phyloP scores from a whole-genome alignment of 2,329 filamentous ascomycete species.

The Xylogone sp. region DNA sequence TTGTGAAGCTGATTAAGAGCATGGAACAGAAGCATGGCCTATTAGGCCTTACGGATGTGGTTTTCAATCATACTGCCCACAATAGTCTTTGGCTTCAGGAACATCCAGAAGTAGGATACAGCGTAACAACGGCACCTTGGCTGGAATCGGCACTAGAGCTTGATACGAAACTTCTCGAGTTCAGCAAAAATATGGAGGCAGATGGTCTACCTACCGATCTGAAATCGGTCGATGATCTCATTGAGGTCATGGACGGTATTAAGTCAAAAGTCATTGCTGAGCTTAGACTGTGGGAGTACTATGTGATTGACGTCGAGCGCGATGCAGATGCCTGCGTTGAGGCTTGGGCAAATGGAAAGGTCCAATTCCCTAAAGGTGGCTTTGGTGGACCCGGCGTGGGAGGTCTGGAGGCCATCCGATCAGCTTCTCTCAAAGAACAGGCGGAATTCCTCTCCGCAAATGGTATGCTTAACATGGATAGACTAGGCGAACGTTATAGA shows the following conservation, averaged over 20 bases:
- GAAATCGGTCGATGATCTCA: slow-evolving; percentile 65
- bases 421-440: slow-evolving; percentile 53
- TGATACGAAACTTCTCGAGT: slow-evolving; percentile 68
- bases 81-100: slow-evolving; percentile 93
- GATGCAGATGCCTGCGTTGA: slow-evolving; percentile 66
- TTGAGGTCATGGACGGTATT: slow-evolving; percentile 78
- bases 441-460: slow-evolving; percentile 55
- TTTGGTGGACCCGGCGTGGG: slow-evolving; percentile 43
- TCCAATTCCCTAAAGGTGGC: slow-evolving; percentile 49
- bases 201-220: slow-evolving; percentile 75
- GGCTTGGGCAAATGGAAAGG: slow-evolving; percentile 64
- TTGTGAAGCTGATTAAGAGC: slow-evolving; percentile 70
- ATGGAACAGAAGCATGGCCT: slow-evolving; percentile 84
- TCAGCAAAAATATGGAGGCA: slow-evolving; percentile 56
- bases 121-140: slow-evolving; percentile 83
- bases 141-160: slow-evolving; percentile 70
- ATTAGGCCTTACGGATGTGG: slow-evolving; percentile 89
- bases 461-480: slow-evolving; percentile 67
- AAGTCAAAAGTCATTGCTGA: slow-evolving; percentile 75
- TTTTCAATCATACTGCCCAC: slow-evolving; percentile 96
- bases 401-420: slow-evolving; percentile 48
- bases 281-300: slow-evolving; percentile 90
- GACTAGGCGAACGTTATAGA: slow-evolving; percentile 75
- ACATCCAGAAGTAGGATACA: slow-evolving; percentile 95
- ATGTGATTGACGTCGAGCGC: slow-evolving; percentile 74